A percentile compares a stretch with the other conserved stretches of the same genome.
Evolutionary conservation across 495 filamentous ascomycete genomes (phyloP).

Genomic region (Chaetomium tenue): DNA sequence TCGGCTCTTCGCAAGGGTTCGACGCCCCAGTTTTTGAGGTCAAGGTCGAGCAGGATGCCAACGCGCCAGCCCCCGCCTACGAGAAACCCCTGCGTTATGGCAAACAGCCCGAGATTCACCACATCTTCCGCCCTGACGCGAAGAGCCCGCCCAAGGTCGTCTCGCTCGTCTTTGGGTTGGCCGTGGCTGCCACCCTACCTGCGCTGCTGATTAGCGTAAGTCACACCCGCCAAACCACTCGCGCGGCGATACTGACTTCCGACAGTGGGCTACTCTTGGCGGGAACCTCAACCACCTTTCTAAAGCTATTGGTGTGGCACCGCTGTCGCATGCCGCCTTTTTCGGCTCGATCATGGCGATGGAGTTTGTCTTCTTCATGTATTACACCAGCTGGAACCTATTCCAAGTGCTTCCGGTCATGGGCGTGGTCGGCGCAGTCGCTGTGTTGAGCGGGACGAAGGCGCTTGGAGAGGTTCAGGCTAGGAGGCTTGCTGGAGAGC

Average conservation of each 20-base stretch:
- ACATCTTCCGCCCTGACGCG: constrained; percentile 80
- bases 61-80: constrained; percentile 57
- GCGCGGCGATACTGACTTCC: constrained; percentile 8
- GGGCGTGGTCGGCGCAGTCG: constrained; percentile 62
- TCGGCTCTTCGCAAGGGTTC: constrained; percentile 69
- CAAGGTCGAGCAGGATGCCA: constrained; percentile 53
- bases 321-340: constrained; percentile 76
- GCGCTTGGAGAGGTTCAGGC: constrained; percentile 91
- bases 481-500: constrained; percentile 73
- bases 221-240: constrained; percentile 12
- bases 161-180: constrained; percentile 70
- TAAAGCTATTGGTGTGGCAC: constrained; percentile 68
- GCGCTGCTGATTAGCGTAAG: constrained; percentile 69
- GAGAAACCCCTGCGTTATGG: constrained; percentile 74
- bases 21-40: constrained; percentile 68
- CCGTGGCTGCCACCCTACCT: constrained; percentile 69
- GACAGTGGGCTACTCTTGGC: constrained; percentile 74
- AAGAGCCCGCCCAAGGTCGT: constrained; percentile 80
- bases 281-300: constrained; percentile 79
- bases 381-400: constrained; percentile 90
- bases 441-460: constrained; percentile 85
- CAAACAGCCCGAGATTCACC: constrained; percentile 79
- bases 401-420: constrained; percentile 83
- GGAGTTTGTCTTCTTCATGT: constrained; percentile 91
- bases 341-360: constrained; percentile 79